A percentile compares a stretch with the other conserved stretches of the same genome.
These are phyloP conservation scores for Physcomitrellopsis africana DNA, from an alignment of 225 moss, liverwort and hornwort genomes.

Conservation along the genomic window DNA sequence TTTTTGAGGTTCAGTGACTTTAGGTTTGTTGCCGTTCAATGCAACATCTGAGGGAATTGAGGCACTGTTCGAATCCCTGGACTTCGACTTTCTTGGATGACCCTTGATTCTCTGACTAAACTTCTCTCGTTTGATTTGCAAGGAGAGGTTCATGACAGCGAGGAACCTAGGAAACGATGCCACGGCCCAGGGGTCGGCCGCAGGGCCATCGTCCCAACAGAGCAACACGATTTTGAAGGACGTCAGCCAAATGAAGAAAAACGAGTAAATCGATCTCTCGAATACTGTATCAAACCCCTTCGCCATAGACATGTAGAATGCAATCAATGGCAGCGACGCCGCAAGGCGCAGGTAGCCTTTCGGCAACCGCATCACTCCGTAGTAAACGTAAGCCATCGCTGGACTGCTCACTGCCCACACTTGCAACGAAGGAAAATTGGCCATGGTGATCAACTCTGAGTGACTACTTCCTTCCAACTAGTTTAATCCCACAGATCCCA, in stretches of 20 bases:
- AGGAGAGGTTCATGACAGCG: slow-evolving; percentile 64
- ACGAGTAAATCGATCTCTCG: slow-evolving; percentile 46
- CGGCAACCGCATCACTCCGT: slow-evolving; percentile 53
- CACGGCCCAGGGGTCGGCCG: slow-evolving; percentile 63
- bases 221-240: slow-evolving; percentile 69
- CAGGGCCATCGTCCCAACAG: slow-evolving; percentile 74
- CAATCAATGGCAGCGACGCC: slow-evolving; percentile 60
- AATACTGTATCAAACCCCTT: slow-evolving; percentile 27
- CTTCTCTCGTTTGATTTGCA: slow-evolving; percentile 63
- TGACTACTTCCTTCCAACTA: too few species aligned
- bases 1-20: not conserved
- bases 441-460: slow-evolving; percentile 22
- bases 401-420: slow-evolving; percentile 42
- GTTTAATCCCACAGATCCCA: too few species aligned
- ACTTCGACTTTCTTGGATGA: not conserved
- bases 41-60: too few species aligned
- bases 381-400: slow-evolving; percentile 64
- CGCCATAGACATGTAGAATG: slow-evolving; percentile 52
- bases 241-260: slow-evolving; percentile 74
- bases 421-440: slow-evolving; percentile 25
- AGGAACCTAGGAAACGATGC: slow-evolving; percentile 75
- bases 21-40: not conserved
- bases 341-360: slow-evolving; percentile 56
- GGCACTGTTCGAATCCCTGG: not conserved
- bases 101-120: slow-evolving; percentile 22